phyloP scores from a whole-genome alignment of 2,329 filamentous ascomycete genomes.

The Aureobasidium sp. region DNA sequence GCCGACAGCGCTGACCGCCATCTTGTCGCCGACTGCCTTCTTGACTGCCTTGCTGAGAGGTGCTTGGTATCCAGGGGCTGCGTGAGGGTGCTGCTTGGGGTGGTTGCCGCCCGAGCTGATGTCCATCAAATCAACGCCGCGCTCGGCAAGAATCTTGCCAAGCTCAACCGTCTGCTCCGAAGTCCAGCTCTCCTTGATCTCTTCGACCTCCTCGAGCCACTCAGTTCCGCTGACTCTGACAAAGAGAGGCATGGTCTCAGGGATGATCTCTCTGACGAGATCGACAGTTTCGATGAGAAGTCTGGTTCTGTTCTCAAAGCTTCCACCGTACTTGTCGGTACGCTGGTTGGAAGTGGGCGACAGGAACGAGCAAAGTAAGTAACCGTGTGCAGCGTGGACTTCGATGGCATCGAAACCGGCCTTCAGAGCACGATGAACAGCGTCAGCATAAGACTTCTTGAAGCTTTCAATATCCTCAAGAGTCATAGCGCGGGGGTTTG shows the following conservation, averaged over 20 bases:
- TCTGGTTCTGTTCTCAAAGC: conserved; percentile 64
- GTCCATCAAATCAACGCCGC: conserved; percentile 77
- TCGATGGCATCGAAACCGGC: conserved; percentile 74
- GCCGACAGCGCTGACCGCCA: conserved; percentile 70
- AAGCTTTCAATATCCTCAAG: conserved; percentile 59
- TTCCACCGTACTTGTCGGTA: conserved; percentile 61
- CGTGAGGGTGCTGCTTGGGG: conserved; percentile 46
- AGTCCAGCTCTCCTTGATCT: conserved; percentile 58
- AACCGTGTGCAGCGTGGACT: conserved; percentile 74
- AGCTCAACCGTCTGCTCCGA: conserved; percentile 57
- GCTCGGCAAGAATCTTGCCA: conserved; percentile 58
- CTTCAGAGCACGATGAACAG: conserved; percentile 47
- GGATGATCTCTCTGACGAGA: conserved; percentile 55
- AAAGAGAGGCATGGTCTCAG: conserved; percentile 63
- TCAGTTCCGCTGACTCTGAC: conserved; percentile 68
- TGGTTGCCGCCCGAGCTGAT: conserved; percentile 71
- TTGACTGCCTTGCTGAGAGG: conserved; percentile 67
- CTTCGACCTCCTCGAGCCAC: conserved; percentile 60
- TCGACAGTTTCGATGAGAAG: conserved; percentile 62
- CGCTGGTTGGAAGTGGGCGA: conserved; percentile 64
- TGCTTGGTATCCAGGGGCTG: conserved; percentile 64
- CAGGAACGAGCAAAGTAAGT: conserved; percentile 64
- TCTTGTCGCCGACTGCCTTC: conserved; percentile 60
- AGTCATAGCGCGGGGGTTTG: conserved; percentile 61
- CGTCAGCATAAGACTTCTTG: conserved; percentile 55